These are phyloP conservation scores for Exobasidium cylindrosporum DNA, from an alignment of 1,284 basidiomycete species.

Conservation along the genomic window DNA sequence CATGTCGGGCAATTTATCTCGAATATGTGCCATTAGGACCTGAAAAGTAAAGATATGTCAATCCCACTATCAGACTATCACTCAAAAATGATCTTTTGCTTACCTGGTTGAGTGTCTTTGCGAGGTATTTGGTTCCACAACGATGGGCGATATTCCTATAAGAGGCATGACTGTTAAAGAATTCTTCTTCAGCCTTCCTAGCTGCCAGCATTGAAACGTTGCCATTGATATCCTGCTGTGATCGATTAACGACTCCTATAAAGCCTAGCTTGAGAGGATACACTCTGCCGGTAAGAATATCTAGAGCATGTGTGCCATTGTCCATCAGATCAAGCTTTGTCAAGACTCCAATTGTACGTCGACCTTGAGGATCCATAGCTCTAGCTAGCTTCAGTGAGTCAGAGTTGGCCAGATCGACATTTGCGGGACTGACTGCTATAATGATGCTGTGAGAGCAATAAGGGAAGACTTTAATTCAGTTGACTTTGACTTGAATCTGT, in stretches of 20 bases:
- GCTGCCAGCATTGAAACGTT: slow-evolving; percentile 84
- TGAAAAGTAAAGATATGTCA: background rate
- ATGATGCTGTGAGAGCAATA: slow-evolving; percentile 68
- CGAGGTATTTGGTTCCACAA: slow-evolving; percentile 91
- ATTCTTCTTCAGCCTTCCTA: slow-evolving; percentile 79
- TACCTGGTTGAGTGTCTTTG: slow-evolving; percentile 82
- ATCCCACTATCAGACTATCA: background rate
- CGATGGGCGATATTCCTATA: slow-evolving; percentile 96
- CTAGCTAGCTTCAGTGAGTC: slow-evolving; percentile 95
- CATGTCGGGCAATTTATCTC: slow-evolving; percentile 99
- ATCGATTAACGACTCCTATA: slow-evolving; percentile 94
- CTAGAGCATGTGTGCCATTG: slow-evolving; percentile 92
- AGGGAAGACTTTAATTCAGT: background rate
- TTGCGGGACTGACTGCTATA: slow-evolving; percentile 90
- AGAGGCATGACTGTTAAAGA: slow-evolving; percentile 83
- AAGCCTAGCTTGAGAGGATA: slow-evolving; percentile 98
- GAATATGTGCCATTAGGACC: slow-evolving; percentile 93
- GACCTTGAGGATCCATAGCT: slow-evolving; percentile 88
- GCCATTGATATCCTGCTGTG: slow-evolving; percentile 93
- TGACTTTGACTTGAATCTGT: background rate
- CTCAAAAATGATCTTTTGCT: too few relatives aligned
- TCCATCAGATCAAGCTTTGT: slow-evolving; percentile 99
- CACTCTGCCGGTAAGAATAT: slow-evolving; percentile 90
- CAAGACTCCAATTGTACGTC: slow-evolving; percentile 90
- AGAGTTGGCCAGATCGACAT: slow-evolving; percentile 97